A percentile compares a stretch with the other conserved stretches of the same genome.
Evolutionary conservation across 2,329 filamentous ascomycete genomes (phyloP).

Genomic region (Alternaria solani): DNA sequence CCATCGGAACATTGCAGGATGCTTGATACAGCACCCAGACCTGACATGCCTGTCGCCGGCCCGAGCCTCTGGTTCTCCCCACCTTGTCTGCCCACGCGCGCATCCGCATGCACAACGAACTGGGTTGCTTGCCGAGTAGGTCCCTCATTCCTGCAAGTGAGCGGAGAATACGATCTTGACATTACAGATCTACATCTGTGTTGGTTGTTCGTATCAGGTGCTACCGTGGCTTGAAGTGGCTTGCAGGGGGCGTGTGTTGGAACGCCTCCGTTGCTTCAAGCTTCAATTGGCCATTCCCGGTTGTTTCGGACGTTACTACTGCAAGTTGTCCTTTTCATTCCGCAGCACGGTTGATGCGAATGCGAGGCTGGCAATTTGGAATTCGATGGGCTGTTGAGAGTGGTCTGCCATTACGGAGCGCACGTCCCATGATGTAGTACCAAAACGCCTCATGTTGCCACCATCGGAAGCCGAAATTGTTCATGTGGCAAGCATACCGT

Average conservation of each 20-base stretch:
- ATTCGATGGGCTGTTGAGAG: constrained; percentile 11
- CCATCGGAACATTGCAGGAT: constrained; percentile 37
- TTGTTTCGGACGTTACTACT: constrained; percentile 15
- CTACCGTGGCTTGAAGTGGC: constrained; percentile 38
- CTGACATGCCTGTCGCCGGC: constrained; percentile 33
- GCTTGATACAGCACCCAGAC: constrained; percentile 36
- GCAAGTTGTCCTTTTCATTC: constrained; percentile 9
- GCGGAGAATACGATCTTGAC: constrained; percentile 5
- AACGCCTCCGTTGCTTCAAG: not conserved
- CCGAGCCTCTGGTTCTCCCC: constrained; percentile 36
- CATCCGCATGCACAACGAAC: constrained; percentile 25
- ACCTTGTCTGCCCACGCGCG: constrained; percentile 23
- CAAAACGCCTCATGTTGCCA: constrained; percentile 27
- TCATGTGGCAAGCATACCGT: not conserved
- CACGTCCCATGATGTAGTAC: constrained; percentile 22
- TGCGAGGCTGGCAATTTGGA: constrained; percentile 19
- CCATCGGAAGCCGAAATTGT: constrained; percentile 4
- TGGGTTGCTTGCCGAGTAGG: constrained; percentile 35
- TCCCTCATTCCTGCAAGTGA: constrained; percentile 27
- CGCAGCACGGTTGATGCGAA: constrained; percentile 4
- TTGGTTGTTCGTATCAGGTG: constrained; percentile 27
- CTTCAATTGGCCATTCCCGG: constrained; percentile 1
- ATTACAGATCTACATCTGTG: constrained; percentile 1
- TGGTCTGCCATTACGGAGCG: constrained; percentile 2
- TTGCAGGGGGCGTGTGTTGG: constrained; percentile 35